Conservation (phyloP, 2,329 filamentous ascomycete genomes). For the Fusarium palustre region DNA sequence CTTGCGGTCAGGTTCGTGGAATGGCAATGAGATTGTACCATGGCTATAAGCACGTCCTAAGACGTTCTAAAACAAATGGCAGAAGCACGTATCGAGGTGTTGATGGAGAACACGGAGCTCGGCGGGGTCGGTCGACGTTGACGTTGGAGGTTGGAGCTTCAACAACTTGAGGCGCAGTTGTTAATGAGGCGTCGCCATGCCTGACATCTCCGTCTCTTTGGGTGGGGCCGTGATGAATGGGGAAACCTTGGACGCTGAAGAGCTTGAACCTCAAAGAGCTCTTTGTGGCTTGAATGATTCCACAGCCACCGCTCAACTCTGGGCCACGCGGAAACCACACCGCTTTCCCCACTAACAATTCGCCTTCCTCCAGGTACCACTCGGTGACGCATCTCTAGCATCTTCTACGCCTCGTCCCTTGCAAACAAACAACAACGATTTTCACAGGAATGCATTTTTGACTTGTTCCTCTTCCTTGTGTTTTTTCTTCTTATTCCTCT, state of each 20-base stretch:
- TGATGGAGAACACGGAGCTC: constrained; percentile 34
- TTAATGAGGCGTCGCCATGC: constrained; percentile 39
- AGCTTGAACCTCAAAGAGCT: constrained; percentile 31
- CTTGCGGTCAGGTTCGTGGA: constrained; percentile 6
- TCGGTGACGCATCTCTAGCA: constrained; percentile 49
- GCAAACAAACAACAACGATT: constrained; percentile 10
- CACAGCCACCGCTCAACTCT: constrained; percentile 25
- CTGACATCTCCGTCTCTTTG: constrained; percentile 49
- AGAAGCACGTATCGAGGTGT: constrained; percentile 25
- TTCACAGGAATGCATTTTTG: neutral
- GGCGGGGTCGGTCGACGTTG: constrained; percentile 45
- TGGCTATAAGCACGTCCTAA: constrained; percentile 24
- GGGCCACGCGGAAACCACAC: constrained; percentile 37
- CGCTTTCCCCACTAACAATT: constrained; percentile 46
- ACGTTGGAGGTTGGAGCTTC: constrained; percentile 47
- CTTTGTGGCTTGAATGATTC: constrained; percentile 16
- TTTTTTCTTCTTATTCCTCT: neutral
- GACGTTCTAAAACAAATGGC: constrained; percentile 15
- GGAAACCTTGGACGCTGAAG: constrained; percentile 22
- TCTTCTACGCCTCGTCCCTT: constrained; percentile 21
- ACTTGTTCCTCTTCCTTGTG: constrained; percentile 1
- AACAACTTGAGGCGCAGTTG: constrained; percentile 40
- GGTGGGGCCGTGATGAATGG: constrained; percentile 44
- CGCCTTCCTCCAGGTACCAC: constrained; percentile 50
- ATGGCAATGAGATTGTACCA: constrained; percentile 32